Evolutionary conservation across 306 rosid species (phyloP).

Genomic region (Aeschynomene evenia): DNA sequence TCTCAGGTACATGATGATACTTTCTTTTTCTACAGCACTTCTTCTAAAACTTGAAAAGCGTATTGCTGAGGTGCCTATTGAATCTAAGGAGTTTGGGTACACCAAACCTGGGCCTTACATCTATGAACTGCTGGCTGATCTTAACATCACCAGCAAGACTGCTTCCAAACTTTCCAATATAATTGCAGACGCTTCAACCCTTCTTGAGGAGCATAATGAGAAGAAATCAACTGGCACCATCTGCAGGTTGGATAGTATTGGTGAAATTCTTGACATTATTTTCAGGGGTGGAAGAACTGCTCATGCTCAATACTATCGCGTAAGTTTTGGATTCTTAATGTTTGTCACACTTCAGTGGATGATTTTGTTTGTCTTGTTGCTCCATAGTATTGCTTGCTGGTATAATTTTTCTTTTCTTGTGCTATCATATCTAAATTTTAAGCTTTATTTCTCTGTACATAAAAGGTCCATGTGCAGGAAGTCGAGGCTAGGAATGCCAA

Average conservation of each 20-base stretch:
- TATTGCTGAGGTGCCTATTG: slow-evolving; percentile 82
- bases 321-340: slow-evolving; percentile 40
- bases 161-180: slow-evolving; percentile 47
- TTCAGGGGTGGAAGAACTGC: slow-evolving; percentile 59
- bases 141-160: slow-evolving; percentile 73
- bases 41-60: slow-evolving; percentile 89
- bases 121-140: slow-evolving; percentile 74
- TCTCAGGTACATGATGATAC: slow-evolving; percentile 24
- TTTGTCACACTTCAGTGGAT: slow-evolving; percentile 23
- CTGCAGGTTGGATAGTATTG: slow-evolving; percentile 73
- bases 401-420: slow-evolving; percentile 17
- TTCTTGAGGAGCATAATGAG: slow-evolving; percentile 83
- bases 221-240: slow-evolving; percentile 47
- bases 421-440: slow-evolving; percentile 29
- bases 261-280: slow-evolving; percentile 58
- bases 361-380: slow-evolving; percentile 18
- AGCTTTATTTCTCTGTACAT: slow-evolving; percentile 29
- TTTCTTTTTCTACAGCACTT: slow-evolving; percentile 67
- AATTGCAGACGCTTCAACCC: slow-evolving; percentile 62
- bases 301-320: slow-evolving; percentile 78
- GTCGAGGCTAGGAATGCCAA: slow-evolving; percentile 58
- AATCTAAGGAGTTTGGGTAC: slow-evolving; percentile 80
- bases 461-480: slow-evolving; percentile 85
- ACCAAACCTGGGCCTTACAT: slow-evolving; percentile 89
- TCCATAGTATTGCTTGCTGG: slow-evolving; percentile 20